A percentile compares a stretch with the other conserved stretches of the same genome.
Evolutionary conservation across 2,329 filamentous ascomycete species (phyloP).

Genomic region (Aspergillus sclerotialis): DNA sequence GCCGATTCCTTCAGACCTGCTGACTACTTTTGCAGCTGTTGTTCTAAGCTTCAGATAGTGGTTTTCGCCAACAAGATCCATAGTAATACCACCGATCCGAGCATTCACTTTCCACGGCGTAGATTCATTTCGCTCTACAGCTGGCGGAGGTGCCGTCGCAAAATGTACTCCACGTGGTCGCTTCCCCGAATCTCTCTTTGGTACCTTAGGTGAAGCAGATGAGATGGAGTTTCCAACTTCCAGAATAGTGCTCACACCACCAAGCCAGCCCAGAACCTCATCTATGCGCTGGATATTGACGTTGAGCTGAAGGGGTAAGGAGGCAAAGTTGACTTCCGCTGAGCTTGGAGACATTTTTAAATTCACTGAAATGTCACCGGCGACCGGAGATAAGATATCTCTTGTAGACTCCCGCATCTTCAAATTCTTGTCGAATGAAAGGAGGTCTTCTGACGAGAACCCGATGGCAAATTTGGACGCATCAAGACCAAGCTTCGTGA

Average conservation of each 20-base stretch:
- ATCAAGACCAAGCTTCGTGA: conserved; percentile 21
- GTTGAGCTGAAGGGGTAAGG: conserved; percentile 67
- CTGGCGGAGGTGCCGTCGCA: conserved; percentile 36
- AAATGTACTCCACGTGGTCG: conserved; percentile 51
- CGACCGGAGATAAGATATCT: conserved; percentile 30
- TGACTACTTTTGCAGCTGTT: conserved; percentile 74
- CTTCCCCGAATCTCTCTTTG: conserved; percentile 23
- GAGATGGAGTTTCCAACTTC: conserved; percentile 81
- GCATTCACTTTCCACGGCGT: conserved; percentile 60
- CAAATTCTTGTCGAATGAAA: conserved; percentile 45
- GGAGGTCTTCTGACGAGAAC: conserved; percentile 42
- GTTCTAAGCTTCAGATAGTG: conserved; percentile 69
- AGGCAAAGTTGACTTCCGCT: conserved; percentile 56
- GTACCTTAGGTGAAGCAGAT: conserved; percentile 55
- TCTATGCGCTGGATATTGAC: conserved; percentile 76
- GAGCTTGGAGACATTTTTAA: conserved; percentile 23
- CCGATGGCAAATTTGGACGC: conserved; percentile 41
- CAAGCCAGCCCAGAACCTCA: conserved; percentile 81
- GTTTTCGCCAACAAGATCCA: conserved; percentile 69
- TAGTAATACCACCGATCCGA: conserved; percentile 66
- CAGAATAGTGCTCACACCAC: conserved; percentile 82
- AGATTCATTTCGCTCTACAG: conserved; percentile 9
- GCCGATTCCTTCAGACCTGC: conserved; percentile 64
- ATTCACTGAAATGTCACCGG: conserved; percentile 34
- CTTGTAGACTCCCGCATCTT: conserved; percentile 41